Base-by-base conservation (phyloP, 2,329 filamentous ascomycete species). In the Grosmannia serpens region DNA sequence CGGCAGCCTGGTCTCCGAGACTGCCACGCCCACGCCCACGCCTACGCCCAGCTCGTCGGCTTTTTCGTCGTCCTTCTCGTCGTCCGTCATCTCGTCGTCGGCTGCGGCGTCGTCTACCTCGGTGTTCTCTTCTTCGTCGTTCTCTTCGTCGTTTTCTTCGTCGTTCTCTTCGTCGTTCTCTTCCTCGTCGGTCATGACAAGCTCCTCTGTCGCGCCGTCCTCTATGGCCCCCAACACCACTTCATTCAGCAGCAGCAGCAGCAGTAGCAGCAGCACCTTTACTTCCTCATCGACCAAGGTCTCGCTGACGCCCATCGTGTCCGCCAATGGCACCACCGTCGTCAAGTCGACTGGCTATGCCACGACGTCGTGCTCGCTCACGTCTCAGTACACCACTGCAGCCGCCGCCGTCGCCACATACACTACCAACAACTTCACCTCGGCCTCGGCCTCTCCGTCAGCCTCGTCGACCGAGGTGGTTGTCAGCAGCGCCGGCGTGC, bases 1-100 rank as follows among this genome's bases (percentile, higher is more conserved):
- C 35, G 80, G 78, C 57, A 70, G 69, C 50, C 76, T 85, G 58
- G 70, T 74, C 55, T 74, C 74, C 55, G 73, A 77, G 62, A 74
- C 76, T 29, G 67, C 75, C 58, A 69, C 73, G 11, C 70, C 68
- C 13, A 65, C 71, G 29, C 63, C 68, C 10, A 63, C 65, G 29
- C 63, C 68, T 8, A 63, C 65, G 60, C 65, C 68, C 31, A 65
- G 68, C 52, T 66, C 67, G 54, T 67, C 69, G 41, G 62, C 69
- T 27, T 67, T 70, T 31, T 62, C 65, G 58, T 64, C 64, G 50
- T 38, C 35, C 62, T 67, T 15, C 62, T 67, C 58, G 27, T 33
- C 61, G 5, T 35, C 59, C n/a, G 53, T 58, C 13, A 38, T 38
- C 35, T 38, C 35, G 15, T 62, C 63, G 7, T 50, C 59, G 24